Evolutionary conservation across 1,139 yeast genomes (phyloP), one percentile per base, ranked within the genome.

Genomic region (Neolecta irregularis): DNA sequence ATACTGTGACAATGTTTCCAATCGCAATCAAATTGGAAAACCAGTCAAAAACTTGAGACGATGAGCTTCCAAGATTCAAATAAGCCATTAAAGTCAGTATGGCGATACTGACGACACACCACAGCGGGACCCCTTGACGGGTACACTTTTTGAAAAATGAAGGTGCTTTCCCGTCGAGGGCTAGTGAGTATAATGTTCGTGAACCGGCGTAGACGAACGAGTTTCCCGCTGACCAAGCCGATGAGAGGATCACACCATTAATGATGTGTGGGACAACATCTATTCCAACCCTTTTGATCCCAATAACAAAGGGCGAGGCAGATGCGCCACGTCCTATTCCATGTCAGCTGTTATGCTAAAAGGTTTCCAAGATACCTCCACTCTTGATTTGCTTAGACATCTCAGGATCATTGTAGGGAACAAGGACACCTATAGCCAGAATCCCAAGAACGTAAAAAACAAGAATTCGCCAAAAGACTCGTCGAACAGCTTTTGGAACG

Each of bases 141-240:
- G 73, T 68, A 50, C 91, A 75, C 32, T 60, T 55, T 1, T 75
- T 60, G 47, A 79, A 72, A 20, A 68, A 52, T 19, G 55, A 57
- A 17, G 85, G 83, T 1, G 81, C 76, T 46, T 74, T 72, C 2
- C 73, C 68, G 48, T 75, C 81, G 22, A 74, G 59, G 0, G 91
- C 69, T 54, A 80, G 59, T 1, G 85, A 77, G 49, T 78, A 78
- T 25, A 79, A 53, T 0, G 93, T 79, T 44, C 93, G 60, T 12
- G 88, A 74, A 23, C 85, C 70, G 2, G 80, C 88, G 47, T 78
- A 80, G 20, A 80, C 54, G 46, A 76, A 85, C 0, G 91, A 71
- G 33, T 74, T 69, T 0, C 83, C 91, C 21, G 92, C 74, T 34
- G 79, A 68, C 7, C 80, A 62, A 0, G 91, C 91, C 55, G 76